Base-by-base conservation (phyloP, 257 asterid genomes). In the Forsythia viridissima region DNA sequence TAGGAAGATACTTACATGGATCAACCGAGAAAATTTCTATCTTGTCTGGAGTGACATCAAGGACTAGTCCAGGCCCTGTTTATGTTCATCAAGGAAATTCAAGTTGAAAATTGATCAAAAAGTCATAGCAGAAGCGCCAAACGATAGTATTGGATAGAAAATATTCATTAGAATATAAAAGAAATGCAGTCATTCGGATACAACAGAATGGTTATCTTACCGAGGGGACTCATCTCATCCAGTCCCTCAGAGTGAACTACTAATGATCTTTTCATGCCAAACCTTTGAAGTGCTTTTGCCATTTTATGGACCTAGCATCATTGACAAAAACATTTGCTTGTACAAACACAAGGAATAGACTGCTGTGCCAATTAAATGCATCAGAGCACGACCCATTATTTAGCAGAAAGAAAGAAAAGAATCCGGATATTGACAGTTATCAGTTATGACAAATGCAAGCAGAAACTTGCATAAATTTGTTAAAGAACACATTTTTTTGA, bases 191-290 rank as follows among this genome's bases (percentile, higher is more conserved):
- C 11, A 55, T 55, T n/a, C 21, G 57, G 21, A 73, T 20, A 57
- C 57, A 67, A 74, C 41, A 38, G 81, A 48, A 72, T 34, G 42
- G 55, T 30, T 40, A 75, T 80, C 81, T 84, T 84, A 91, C 97
- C 97, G n/a, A 90, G 92, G 80, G 97, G 94, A 67, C 94, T 91
- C 91, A 91, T 91, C 79, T 90, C 94, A 70, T 91, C 94, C 76
- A 91, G 86, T 52, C 97, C 94, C 78, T 90, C 90, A 3, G 94
- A 91, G 85, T 91, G 97, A 85, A 91, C 94, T n/a, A 91, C 84
- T 84, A 90, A 76, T 10, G 94, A 91, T 79, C 94, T 77, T 79
- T 85, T 83, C 97, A 90, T 90, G 82, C 97, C 97, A 68, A 84
- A 91, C 37, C 88, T 82, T 77, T 91, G 97, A 20, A 91, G 86